Evolutionary conservation across 768 basidiomycete species (phyloP), one percentile per base, ranked within the genome.

Genomic region (Macrolepiota dolichaula): DNA sequence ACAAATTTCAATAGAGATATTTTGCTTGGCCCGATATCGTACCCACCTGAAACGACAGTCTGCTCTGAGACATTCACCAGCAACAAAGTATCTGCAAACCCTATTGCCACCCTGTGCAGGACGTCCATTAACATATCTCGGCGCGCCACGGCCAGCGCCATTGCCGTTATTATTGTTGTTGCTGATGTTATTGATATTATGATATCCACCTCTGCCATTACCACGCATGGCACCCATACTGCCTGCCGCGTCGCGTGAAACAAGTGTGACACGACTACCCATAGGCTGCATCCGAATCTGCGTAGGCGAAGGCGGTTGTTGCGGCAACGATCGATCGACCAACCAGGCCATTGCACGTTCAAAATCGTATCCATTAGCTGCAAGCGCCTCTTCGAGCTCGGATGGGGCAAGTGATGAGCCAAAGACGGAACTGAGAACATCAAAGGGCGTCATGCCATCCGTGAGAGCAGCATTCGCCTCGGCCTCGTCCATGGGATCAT

Each of bases 31-130:
- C 38, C 40, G 24, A 62, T 9, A 57, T 25, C 27, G 44, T 15
- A 55, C 85, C 65, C 66, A 96, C 96, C 94, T 98, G 79, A 98
- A 99, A 59, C 96, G 87, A 76, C 97, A 98, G 76, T 99, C 97
- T 46, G 95, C 92, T 51, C 97, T 78, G 61, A 98, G 77, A 70
- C 97, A 99, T 73, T 98, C 96, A 15, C 97, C 97, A 6, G 94
- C 92, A 25, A 99, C 84, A 76, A 95, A 99, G 72, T 98, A 98
- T 57, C 97, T 81, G 73, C 97, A 99, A 27, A 99, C 95, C 61
- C 93, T 79, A 67, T 87, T 90, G 10, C 87, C 87, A 51, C 83
- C 82, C 54, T 80, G 76, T 0, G 73, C 76, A 27, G 85, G 82
- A 13, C 88, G 81, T 0, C 86, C 86, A 64, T 85, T 83, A 25